phyloP scores from a whole-genome alignment of 2,329 filamentous ascomycete species.

The Nemania sp. region DNA sequence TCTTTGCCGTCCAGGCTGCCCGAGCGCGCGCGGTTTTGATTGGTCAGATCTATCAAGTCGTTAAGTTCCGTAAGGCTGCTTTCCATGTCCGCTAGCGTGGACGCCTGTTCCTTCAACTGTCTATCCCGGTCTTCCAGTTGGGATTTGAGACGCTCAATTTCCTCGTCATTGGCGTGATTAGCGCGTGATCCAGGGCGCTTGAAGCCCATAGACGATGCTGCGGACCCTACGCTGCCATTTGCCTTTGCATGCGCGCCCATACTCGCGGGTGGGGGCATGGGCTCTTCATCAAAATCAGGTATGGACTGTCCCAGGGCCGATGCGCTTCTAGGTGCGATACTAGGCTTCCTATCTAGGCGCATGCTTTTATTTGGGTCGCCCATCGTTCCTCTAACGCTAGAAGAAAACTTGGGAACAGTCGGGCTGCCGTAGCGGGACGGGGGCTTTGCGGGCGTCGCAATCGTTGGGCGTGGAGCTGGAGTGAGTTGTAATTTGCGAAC shows the following conservation, averaged over 20 bases:
- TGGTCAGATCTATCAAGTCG: conserved; percentile 65
- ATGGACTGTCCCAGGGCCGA: conserved; percentile 59
- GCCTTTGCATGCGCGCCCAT: conserved; percentile 54
- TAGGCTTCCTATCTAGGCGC: conserved; percentile 53
- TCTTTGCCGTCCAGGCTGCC: conserved; percentile 69
- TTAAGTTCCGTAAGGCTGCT: conserved; percentile 51
- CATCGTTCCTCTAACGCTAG: conserved; percentile 63
- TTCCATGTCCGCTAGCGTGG: conserved; percentile 87
- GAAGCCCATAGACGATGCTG: conserved; percentile 58
- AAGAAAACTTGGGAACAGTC: conserved; percentile 63
- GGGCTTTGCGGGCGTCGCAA: conserved; percentile 56
- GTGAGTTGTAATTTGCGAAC: conserved; percentile 69
- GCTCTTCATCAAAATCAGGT: conserved; percentile 57
- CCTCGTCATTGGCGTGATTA: conserved; percentile 62
- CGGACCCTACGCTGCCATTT: conserved; percentile 58
- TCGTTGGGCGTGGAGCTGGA: conserved; percentile 59
- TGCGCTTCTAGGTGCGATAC: conserved; percentile 59
- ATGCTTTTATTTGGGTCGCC: conserved; percentile 64
- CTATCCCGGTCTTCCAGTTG: conserved; percentile 83
- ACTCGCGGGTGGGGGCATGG: conserved; percentile 45
- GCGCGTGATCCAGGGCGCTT: conserved; percentile 58
- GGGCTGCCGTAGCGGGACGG: conserved; percentile 66
- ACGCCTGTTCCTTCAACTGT: conserved; percentile 85
- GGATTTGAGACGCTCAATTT: conserved; percentile 71
- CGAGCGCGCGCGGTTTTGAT: conserved; percentile 48